Base-by-base conservation (phyloP, 73 alveolate genomes). In the Blepharisma japonicum region DNA sequence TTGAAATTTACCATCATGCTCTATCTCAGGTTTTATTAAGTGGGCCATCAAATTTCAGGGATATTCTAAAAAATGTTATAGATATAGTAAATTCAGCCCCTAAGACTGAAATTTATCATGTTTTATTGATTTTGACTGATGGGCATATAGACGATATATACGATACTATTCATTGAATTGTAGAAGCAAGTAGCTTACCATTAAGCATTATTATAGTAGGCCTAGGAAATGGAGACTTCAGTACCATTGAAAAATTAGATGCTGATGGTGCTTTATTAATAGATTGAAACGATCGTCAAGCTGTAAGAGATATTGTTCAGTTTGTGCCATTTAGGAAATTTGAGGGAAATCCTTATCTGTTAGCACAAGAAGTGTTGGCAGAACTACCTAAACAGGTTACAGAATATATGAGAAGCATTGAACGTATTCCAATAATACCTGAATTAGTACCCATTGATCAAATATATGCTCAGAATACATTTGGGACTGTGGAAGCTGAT, bases 301-400 rank as follows among this genome's bases (percentile, higher is more conserved):
- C 95, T 53, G 68, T 71, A 72, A 93, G 99, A 86, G 99, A 95
- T 87, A 85, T 95, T 6, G 99, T 95, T 6, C 90, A 95, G 77
- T 95, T 95, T 84, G 97, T 95, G 55, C 90, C 86, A 77, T 85
- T 78, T 61, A 55, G 77, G 27, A 95, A 94, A 14, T 87, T 49
- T 55, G 23, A 4, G 2, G 67, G 67, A 3, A 53, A 53, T 53
- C 67, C 67, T 14, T 20, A 48, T 7, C 74, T 55, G 46, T 83
- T 92, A 23, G 92, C 94, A 38, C 94, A 88, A 77, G 98, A 92
- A 86, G 98, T 92, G 0, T 84, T 92, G 25, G 89, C 74, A 83
- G 98, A 92, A 80, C 81, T 92, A 71, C 98, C 98, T 6, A 91
- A 90, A 38, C 91, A 92, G 77, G 61, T 91, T 18, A 90, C 86